A percentile compares a stretch with the other conserved stretches of the same genome.
Evolutionary conservation across 2,329 filamentous ascomycete species (phyloP).

Genomic region (Penicillium carneum): DNA sequence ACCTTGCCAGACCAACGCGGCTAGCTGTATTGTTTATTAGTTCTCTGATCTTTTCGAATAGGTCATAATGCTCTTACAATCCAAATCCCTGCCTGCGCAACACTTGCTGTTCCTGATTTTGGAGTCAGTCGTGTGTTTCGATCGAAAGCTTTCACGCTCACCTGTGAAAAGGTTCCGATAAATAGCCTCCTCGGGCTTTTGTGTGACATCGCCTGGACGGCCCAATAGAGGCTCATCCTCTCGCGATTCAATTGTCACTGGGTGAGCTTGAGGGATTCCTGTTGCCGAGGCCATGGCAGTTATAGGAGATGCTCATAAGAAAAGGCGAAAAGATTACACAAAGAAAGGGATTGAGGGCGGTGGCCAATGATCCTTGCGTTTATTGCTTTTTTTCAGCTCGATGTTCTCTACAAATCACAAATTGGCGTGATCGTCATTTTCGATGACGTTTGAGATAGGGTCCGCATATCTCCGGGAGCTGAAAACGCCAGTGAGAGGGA

Average conservation of each 20-base stretch:
- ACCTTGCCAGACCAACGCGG: constrained; percentile 77
- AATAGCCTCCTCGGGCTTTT: constrained; percentile 69
- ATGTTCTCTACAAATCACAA: not conserved
- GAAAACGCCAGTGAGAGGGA: not conserved
- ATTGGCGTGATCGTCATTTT: constrained; percentile 13
- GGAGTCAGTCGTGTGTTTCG: constrained; percentile 5
- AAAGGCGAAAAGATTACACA: not conserved
- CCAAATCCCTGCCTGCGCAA: constrained; percentile 80
- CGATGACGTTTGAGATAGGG: constrained; percentile 11
- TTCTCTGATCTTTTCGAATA: not conserved
- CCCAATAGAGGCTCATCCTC: constrained; percentile 77
- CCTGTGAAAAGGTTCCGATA: constrained; percentile 77
- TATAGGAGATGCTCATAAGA: not conserved
- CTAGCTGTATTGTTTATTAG: constrained; percentile 58
- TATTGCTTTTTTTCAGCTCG: not conserved
- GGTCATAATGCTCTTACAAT: constrained; percentile 58
- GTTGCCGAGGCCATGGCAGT: constrained; percentile 71
- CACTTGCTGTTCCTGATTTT: constrained; percentile 73
- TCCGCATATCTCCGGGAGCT: constrained; percentile 10
- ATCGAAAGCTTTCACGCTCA: constrained; percentile 50
- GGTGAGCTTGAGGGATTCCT: constrained; percentile 65
- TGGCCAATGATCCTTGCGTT: not conserved
- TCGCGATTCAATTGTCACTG: constrained; percentile 48
- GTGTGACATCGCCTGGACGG: constrained; percentile 73
- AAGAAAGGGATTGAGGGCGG: not conserved